Evolutionary conservation across 2,329 filamentous ascomycete genomes (phyloP).

Genomic region (Emergomyces africanus): DNA sequence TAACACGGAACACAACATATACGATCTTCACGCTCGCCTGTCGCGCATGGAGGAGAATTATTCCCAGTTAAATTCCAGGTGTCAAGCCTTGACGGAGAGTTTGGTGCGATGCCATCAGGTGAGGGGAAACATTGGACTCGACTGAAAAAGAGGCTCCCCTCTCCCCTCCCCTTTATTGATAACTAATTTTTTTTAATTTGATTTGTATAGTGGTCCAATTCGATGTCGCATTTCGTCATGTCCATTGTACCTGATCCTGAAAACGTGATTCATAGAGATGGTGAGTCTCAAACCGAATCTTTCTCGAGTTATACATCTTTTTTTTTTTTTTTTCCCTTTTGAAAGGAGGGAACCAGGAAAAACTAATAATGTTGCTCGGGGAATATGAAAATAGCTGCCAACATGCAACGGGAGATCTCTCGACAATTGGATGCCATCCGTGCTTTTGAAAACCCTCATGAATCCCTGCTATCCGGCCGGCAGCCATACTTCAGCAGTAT

Average conservation of each 20-base stretch:
- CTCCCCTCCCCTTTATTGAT: no score
- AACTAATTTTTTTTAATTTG: slow-evolving; percentile 4
- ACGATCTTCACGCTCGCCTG: slow-evolving; percentile 64
- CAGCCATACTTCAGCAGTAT: slow-evolving; percentile 52
- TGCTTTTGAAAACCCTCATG: slow-evolving; percentile 48
- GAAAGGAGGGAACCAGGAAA: not conserved
- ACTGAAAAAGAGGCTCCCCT: not conserved
- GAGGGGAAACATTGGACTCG: slow-evolving; percentile 15
- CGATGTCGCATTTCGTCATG: slow-evolving; percentile 63
- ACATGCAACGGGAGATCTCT: slow-evolving; percentile 51
- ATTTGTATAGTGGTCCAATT: slow-evolving; percentile 58
- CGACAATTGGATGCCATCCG: slow-evolving; percentile 48
- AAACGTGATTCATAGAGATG: slow-evolving; percentile 65
- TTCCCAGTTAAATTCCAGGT: slow-evolving; percentile 65
- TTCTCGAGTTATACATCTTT: not conserved
- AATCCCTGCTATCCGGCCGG: slow-evolving; percentile 50
- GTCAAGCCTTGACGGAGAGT: slow-evolving; percentile 69
- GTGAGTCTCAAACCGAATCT: slow-evolving; percentile 40
- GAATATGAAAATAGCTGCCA: slow-evolving; percentile 28
- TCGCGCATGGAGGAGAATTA: slow-evolving; percentile 74
- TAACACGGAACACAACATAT: slow-evolving; percentile 67
- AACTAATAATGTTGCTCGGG: not conserved
- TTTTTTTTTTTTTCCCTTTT: no score
- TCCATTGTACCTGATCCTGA: slow-evolving; percentile 63
- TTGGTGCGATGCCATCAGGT: slow-evolving; percentile 60